Evolutionary conservation across 805 yeast species (phyloP).

Genomic region (Candida tammaniensis): DNA sequence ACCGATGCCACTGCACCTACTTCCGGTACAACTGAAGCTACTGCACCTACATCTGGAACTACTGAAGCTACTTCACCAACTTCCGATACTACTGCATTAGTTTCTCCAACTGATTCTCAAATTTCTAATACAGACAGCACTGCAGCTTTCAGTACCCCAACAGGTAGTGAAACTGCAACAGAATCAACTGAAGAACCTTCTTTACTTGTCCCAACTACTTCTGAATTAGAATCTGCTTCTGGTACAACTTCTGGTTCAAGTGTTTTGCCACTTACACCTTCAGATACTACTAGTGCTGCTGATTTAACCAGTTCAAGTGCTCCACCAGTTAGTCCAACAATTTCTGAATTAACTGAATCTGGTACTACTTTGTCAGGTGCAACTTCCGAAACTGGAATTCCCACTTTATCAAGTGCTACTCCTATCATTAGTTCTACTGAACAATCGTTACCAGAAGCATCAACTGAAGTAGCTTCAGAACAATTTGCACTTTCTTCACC

Average conservation of each 20-base stretch:
- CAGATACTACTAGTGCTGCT: neutral
- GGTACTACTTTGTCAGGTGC: slow-evolving; percentile 4
- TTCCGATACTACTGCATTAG: slow-evolving; percentile 1
- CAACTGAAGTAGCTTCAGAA: neutral
- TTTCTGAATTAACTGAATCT: too few species aligned
- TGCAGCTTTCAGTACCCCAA: slow-evolving; percentile 1
- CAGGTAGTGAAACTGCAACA: neutral
- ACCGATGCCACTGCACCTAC: neutral
- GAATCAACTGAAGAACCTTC: slow-evolving; percentile 1
- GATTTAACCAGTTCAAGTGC: neutral
- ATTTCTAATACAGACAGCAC: neutral
- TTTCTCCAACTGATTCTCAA: neutral
- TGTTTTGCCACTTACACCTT: neutral
- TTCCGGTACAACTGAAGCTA: slow-evolving; percentile 1
- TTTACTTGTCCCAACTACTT: neutral
- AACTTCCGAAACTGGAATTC: neutral
- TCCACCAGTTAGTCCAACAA: too few species aligned
- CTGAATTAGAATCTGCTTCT: neutral
- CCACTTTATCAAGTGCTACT: slow-evolving; percentile 1
- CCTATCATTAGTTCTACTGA: slow-evolving; percentile 3
- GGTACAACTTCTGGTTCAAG: slow-evolving; percentile 6
- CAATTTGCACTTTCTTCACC: slow-evolving; percentile 4
- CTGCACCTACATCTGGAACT: slow-evolving; percentile 3
- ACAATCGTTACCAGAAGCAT: neutral
- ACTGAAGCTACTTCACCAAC: slow-evolving; percentile 2